Base-by-base conservation (phyloP, 73 alveolate genomes). In the Halteria grandinella region DNA sequence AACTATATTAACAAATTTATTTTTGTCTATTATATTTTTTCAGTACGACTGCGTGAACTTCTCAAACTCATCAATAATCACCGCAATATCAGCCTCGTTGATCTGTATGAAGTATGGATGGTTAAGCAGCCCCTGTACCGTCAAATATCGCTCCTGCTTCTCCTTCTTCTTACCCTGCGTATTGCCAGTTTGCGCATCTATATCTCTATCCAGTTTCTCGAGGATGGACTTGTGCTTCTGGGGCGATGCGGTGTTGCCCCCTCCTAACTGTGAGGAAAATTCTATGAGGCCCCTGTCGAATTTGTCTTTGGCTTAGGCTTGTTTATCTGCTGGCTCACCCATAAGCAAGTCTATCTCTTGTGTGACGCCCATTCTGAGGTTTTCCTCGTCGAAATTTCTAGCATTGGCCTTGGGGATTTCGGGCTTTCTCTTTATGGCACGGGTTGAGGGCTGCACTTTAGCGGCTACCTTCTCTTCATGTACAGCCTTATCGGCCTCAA, bases 31-130 rank as follows among this genome's bases (percentile, higher is more conserved):
- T n/a, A n/a, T n/a, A n/a, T n/a, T n/a, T n/a, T n/a, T n/a, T n/a
- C 63, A 31, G 24, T 21, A 51, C 6, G 55, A 44, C 48, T 1
- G n/a, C 6, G 31, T 25, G 39, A 69, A 33, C 24, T 47, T 69
- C 54, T 69, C 82, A 69, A 33, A 69, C 49, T 69, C 82, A 49
- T 69, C 82, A 5, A 69, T 69, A n/a, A 69, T 44, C 4, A 28
- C 33, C 18, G 53, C 51, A 10, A 69, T 36, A 28, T 69, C 70
- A 3, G 75, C 75, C 53, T 57, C 75, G 17, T 48, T 40, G 49
- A 48, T 49, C 20, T 36, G 18, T 2, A 49, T 44, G 62, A 69
- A 69, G 51, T 48, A 49, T 4, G 82, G 82, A 27, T 69, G 82
- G 44, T 69, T 71, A 14, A 29, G 63, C 11, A 52, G 60, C 3